These are phyloP conservation scores for Ampelomyces quisqualis DNA, from an alignment of 2,329 filamentous ascomycete genomes.

Conservation along the genomic window DNA sequence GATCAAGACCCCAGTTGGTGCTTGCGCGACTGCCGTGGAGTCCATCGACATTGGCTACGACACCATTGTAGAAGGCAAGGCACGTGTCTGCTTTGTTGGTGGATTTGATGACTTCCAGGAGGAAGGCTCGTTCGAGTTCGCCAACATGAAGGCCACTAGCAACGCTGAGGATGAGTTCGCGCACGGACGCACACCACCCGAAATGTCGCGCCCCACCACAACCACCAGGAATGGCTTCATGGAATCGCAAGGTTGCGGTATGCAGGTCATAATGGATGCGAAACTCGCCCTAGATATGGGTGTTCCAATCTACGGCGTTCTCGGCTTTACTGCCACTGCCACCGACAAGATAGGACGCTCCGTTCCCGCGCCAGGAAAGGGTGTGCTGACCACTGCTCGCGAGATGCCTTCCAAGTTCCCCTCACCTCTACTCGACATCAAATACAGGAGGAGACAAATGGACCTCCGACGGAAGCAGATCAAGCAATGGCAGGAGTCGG, in stretches of 20 bases:
- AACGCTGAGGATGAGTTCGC: conserved; percentile 96
- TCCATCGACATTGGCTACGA: conserved; percentile 97
- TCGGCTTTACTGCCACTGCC: conserved; percentile 91
- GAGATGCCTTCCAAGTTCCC: conserved; percentile 91
- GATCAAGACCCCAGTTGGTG: conserved; percentile 97
- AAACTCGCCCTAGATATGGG: conserved; percentile 97
- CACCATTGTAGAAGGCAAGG: conserved; percentile 98
- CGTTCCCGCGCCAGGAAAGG: conserved; percentile 92
- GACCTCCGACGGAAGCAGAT: conserved; percentile 92
- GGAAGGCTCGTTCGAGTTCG: conserved; percentile 98
- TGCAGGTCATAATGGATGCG: conserved; percentile 98
- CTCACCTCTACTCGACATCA: conserved; percentile 93
- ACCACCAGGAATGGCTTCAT: conserved; percentile 98
- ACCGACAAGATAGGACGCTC: conserved; percentile 99
- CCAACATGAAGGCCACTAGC: conserved; percentile 99
- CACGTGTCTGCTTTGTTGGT: conserved; percentile 94
- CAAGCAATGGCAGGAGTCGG: conserved; percentile 93
- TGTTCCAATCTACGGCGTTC: conserved; percentile 92
- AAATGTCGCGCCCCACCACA: conserved; percentile 97
- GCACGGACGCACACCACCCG: conserved; percentile 89
- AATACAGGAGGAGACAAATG: conserved; percentile 93
- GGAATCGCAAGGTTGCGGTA: conserved; percentile 98
- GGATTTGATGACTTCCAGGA: conserved; percentile 99
- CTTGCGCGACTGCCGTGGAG: conserved; percentile 95
- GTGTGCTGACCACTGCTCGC: conserved; percentile 92